Evolutionary conservation across 352 stramenopile genomes (phyloP).

Genomic region (Phytophthora macrochlamydospora): DNA sequence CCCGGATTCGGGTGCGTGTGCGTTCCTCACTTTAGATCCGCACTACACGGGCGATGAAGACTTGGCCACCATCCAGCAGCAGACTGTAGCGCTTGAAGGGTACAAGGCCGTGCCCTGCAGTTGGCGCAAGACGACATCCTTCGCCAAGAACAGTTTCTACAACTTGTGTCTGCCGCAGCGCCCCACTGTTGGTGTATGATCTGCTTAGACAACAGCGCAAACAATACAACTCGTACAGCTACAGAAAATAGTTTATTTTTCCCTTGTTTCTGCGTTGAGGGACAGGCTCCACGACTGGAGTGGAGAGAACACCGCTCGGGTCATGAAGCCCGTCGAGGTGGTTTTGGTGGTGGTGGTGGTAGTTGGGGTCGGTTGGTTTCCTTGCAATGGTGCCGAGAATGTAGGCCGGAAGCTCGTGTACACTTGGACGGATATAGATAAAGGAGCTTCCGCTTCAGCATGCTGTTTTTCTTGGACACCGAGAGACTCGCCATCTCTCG

Average conservation of each 20-base stretch:
- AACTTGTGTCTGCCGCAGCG: slow-evolving; percentile 81
- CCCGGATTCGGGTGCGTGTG: slow-evolving; percentile 53
- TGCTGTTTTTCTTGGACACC: slow-evolving; percentile 27
- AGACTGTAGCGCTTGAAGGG: slow-evolving; percentile 60
- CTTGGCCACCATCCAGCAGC: slow-evolving; percentile 65
- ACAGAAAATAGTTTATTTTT: slow-evolving; percentile 46
- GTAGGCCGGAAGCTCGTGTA: slow-evolving; percentile 32
- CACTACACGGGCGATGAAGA: slow-evolving; percentile 83
- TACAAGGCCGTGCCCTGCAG: slow-evolving; percentile 78
- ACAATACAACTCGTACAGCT: slow-evolving; percentile 31
- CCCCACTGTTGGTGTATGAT: slow-evolving; percentile 35
- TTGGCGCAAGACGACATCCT: slow-evolving; percentile 65
- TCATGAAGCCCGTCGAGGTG: slow-evolving; percentile 12
- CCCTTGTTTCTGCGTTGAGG: slow-evolving; percentile 32
- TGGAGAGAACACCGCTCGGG: background rate
- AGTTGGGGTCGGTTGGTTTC: slow-evolving; percentile 16
- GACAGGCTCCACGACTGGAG: slow-evolving; percentile 8
- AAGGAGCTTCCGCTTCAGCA: slow-evolving; percentile 27
- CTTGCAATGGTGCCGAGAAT: slow-evolving; percentile 24
- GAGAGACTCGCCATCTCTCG: slow-evolving; percentile 8
- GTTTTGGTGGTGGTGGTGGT: slow-evolving; percentile 10
- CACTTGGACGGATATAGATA: slow-evolving; percentile 44
- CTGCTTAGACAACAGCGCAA: slow-evolving; percentile 2
- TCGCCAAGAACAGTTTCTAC: slow-evolving; percentile 76
- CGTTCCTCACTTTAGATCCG: slow-evolving; percentile 84